Base-by-base conservation (phyloP, 495 filamentous ascomycete genomes). In the Trichoderma reesei region DNA sequence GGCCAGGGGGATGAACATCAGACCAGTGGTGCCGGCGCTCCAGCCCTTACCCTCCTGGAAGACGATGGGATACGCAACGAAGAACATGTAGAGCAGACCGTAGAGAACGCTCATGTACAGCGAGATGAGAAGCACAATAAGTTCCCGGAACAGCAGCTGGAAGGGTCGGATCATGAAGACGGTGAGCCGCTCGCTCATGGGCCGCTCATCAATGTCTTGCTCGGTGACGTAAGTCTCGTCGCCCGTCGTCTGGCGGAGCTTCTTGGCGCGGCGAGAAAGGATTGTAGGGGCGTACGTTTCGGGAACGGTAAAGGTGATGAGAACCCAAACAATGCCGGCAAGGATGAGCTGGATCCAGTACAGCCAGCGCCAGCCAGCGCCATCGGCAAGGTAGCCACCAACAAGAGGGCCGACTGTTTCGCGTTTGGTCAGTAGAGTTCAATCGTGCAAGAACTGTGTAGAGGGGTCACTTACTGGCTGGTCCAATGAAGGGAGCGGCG, bases 281-380 rank as follows among this genome's bases (percentile, higher is more conserved):
- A 93, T 79, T 0, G 83, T 86, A 0, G 90, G 89, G 0, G 88
- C 84, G 68, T 90, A 92, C 0, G 90, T 93, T 72, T 92, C 90
- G 16, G 88, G 88, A 4, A 92, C 87, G 37, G 88, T 91, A 75
- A 93, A 89, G 16, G 85, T 86, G 72, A 92, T 88, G 60, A 89
- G 65, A 31, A 86, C 65, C 82, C 86, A 92, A 59, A 86, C 79
- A 59, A 85, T 72, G 46, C 82, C 84, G 59, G 86, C 70, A 39
- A 91, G 65, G 66, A 93, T 93, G 18, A 91, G 74, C 63, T 90
- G 88, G 64, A 92, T 79, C 89, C 89, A 92, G 78, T 92, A 93
- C 3, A 93, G 79, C 90, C 90, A 95, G 64, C 88, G 78, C 90
- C 90, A 95, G 61, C 87, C 88, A 0, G 76, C 75, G 3, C 81